Evolutionary conservation across 495 filamentous ascomycete genomes (phyloP), one percentile per base, ranked within the genome.

Genomic region (Thozetella sp.): DNA sequence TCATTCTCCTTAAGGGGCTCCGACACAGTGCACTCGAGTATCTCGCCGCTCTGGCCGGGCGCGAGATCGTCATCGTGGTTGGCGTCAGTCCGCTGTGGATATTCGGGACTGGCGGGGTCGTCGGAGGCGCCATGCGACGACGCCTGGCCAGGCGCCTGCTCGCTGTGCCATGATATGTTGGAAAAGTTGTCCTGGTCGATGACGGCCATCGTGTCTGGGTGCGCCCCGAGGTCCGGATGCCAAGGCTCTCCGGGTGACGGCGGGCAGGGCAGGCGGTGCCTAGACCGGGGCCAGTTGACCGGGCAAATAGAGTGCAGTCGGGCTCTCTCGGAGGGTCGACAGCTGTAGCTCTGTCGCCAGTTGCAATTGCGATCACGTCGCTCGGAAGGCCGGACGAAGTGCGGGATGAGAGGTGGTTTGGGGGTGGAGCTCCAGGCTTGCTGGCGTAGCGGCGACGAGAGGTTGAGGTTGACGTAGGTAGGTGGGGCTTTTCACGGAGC

Each of bases 1-100:
- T 97, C 93, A 64, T 91, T 92, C 75, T 97, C 95, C 70, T 97
- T 97, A 65, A 92, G 81, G 19, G 95, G 93, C 45, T 86, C 81
- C 50, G 86, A 84, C 23, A 99, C 93, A 27, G 72, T 86, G 69
- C 92, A 97, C 65, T 97, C 91, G 46, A 99, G 83, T 24, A 85
- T 83, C 54, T 93, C 93, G 54, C 90, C 88, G 57, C 91, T 79
- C 51, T 89, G 90, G 57, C 84, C 86, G 55, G 87, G 77, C 64
- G 89, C 87, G 50, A 63, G 69, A 40, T 70, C 57, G 43, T 65
- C 59, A 26, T 66, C 64, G 27, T 67, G 66, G 26, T 67, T 65
- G 52, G 48, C 58, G 25, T 2, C 20, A 69, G 59, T 62, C 58
- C 59, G 23, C 23, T 55, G 20, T 46, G 59, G 26, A 64, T 52